Percentiles rank a stretch among this genome's conserved stretches.
Conservation (phyloP, 345 rosid species). For the Moringa oleifera region DNA sequence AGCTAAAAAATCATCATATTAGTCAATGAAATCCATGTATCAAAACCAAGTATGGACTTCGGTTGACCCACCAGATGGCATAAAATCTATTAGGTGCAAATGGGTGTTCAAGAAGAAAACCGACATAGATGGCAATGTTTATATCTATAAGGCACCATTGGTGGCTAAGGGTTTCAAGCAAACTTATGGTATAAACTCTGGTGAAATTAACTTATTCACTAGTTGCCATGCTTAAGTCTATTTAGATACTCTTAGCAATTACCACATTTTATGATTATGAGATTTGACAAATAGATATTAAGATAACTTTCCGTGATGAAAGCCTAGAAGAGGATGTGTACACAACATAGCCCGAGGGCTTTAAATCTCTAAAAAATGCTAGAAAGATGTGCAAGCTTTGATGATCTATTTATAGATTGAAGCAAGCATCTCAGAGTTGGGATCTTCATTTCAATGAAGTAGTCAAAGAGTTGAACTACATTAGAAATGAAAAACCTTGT, state of each 20-base stretch:
- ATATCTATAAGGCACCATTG: neutral
- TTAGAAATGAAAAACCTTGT: too few relatives aligned
- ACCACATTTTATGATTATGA: neutral
- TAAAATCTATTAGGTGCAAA: neutral
- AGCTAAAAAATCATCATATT: too few relatives aligned
- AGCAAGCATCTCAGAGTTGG: too few relatives aligned
- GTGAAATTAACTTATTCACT: neutral
- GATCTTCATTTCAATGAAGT: too few relatives aligned
- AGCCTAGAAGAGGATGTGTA: too few relatives aligned
- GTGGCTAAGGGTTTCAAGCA: neutral
- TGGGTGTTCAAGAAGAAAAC: neutral
- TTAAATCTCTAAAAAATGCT: neutral
- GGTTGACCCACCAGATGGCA: neutral
- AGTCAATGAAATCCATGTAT: slow-evolving; percentile 1
- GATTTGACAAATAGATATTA: neutral
- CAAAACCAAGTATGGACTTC: neutral
- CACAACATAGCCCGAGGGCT: neutral
- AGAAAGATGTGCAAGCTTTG: neutral
- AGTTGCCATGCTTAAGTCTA: neutral
- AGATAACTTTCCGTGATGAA: neutral
- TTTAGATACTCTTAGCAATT: neutral
- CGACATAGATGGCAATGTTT: neutral
- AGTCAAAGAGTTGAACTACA: too few relatives aligned
- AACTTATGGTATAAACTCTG: neutral
- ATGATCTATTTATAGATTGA: neutral